Evolutionary conservation across 805 yeast species (phyloP).

Genomic region (Hanseniaspora lachancei): DNA sequence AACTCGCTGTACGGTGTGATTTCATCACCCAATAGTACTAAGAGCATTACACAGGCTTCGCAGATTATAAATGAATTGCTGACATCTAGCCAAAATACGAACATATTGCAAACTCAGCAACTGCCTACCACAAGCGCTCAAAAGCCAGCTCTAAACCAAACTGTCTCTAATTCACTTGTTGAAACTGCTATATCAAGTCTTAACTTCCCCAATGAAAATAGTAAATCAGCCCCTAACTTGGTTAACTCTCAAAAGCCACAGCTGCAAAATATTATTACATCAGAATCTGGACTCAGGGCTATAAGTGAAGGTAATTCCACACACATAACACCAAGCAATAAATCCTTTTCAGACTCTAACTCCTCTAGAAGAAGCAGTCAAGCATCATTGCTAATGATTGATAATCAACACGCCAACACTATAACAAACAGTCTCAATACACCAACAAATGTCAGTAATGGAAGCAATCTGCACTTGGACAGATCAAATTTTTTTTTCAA

Average conservation of each 20-base stretch:
- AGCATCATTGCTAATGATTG: background rate
- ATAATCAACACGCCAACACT: background rate
- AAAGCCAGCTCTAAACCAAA: background rate
- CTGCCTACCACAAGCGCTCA: background rate
- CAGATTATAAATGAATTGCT: slow-evolving; percentile 4
- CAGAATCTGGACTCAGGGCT: slow-evolving; percentile 2
- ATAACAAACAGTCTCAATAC: background rate
- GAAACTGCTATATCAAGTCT: background rate
- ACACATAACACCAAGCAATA: background rate
- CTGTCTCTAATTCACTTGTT: background rate
- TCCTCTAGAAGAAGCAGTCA: slow-evolving; percentile 4
- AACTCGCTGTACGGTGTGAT: slow-evolving; percentile 8
- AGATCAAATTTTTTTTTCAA: background rate
- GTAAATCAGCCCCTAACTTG: background rate
- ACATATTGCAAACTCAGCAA: slow-evolving; percentile 9
- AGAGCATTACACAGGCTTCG: slow-evolving; percentile 11
- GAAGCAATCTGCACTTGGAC: background rate
- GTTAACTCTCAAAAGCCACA: background rate
- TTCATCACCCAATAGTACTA: slow-evolving; percentile 9
- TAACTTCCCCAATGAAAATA: background rate
- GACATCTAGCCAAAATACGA: background rate
- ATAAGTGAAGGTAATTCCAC: slow-evolving; percentile 7
- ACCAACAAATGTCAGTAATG: background rate
- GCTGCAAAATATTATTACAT: slow-evolving; percentile 3
- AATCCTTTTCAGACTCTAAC: background rate